phyloP scores from a whole-genome alignment of 2,329 filamentous ascomycete species.

The Colletotrichum cereale region DNA sequence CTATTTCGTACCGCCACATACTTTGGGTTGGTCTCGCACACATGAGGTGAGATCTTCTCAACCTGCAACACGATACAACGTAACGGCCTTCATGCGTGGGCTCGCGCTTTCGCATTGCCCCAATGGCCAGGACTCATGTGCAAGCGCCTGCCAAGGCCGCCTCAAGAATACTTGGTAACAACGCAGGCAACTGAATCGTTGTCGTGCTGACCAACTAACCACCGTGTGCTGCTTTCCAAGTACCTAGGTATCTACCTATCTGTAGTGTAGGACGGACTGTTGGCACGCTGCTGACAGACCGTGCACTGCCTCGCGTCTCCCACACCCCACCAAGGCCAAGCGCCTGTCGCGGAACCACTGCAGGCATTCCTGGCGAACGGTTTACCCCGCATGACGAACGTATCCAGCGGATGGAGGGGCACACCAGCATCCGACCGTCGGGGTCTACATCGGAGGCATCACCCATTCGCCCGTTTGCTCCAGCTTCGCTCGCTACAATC shows the following conservation, averaged over 20 bases:
- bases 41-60: conserved; percentile 9
- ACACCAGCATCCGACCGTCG: conserved; percentile 11
- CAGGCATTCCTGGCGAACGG: neutral
- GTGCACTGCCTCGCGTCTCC: neutral
- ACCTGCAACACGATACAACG: conserved; percentile 20
- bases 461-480: neutral
- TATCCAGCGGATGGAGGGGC: conserved; percentile 27
- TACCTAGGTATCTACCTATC: too few species aligned
- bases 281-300: neutral
- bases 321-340: neutral
- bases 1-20: neutral
- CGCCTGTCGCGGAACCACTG: neutral
- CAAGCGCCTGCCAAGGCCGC: neutral
- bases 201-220: neutral
- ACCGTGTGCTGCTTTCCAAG: neutral
- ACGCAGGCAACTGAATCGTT: neutral
- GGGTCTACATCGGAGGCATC: conserved; percentile 13
- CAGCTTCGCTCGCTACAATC: neutral
- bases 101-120: neutral
- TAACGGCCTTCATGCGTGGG: conserved; percentile 9
- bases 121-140: neutral
- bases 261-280: neutral
- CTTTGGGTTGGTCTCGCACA: neutral
- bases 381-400: conserved; percentile 37
- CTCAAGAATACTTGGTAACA: neutral